phyloP scores from a whole-genome alignment of 2,329 filamentous ascomycete species.

The Colletotrichum noveboracense region DNA sequence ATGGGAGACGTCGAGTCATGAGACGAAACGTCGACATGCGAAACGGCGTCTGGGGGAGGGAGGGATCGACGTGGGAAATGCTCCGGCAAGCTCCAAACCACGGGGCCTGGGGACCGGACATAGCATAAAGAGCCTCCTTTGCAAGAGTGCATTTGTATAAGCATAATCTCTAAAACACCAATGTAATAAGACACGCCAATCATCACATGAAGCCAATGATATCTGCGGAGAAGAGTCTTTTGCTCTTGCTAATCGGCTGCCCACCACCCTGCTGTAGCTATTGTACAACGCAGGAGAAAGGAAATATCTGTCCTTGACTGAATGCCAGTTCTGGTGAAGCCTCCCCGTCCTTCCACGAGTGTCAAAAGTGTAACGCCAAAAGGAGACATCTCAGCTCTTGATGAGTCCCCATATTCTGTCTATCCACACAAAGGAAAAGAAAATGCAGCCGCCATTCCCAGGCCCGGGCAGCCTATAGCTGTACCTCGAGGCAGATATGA shows the following conservation, averaged over 20 bases:
- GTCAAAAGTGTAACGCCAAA: slow-evolving; percentile 13
- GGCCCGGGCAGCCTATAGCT: neutral
- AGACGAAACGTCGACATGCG: neutral
- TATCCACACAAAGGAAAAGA: slow-evolving; percentile 28
- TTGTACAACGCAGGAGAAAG: slow-evolving; percentile 2
- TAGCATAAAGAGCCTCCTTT: neutral
- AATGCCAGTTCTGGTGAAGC: neutral
- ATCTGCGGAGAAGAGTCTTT: neutral
- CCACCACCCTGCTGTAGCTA: neutral
- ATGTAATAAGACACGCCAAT: neutral
- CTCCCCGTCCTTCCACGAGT: neutral
- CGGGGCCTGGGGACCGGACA: neutral
- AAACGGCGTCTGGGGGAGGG: neutral
- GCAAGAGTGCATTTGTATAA: neutral
- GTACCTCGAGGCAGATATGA: slow-evolving; percentile 20
- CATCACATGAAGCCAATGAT: neutral
- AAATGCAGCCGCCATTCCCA: neutral
- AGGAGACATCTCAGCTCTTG: slow-evolving; percentile 64
- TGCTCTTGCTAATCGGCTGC: neutral
- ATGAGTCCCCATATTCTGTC: slow-evolving; percentile 42
- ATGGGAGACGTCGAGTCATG: neutral
- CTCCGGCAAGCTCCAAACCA: neutral
- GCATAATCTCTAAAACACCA: neutral
- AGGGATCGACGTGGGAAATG: neutral
- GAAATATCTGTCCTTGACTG: neutral